Percentiles rank a stretch among this genome's conserved stretches.
These are phyloP conservation scores for Purpureocillium takamizusanense DNA, from an alignment of 2,329 filamentous ascomycete genomes.

Conservation along the genomic window DNA sequence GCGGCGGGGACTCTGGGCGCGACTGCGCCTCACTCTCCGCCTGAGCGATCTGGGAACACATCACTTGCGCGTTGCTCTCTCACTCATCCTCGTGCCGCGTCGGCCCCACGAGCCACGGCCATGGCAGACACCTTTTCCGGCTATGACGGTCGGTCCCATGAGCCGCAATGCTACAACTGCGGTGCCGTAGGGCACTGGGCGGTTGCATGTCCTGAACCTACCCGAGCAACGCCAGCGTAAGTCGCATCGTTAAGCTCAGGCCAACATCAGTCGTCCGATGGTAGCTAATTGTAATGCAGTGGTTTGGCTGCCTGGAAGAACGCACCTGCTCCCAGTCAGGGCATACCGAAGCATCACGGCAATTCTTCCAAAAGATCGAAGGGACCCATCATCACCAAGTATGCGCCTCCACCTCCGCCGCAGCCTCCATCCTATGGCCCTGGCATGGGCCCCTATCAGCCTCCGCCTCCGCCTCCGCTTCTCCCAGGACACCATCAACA, in stretches of 20 bases:
- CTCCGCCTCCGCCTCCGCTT: slow-evolving; percentile 15
- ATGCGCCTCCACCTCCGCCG: slow-evolving; percentile 17
- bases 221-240: slow-evolving; percentile 38
- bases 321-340: slow-evolving; percentile 16
- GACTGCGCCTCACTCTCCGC: no score
- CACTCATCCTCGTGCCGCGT: no score
- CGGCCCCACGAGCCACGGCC: slow-evolving; percentile 2
- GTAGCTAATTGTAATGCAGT: slow-evolving; percentile 12
- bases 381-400: slow-evolving; percentile 26
- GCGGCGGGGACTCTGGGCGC: no score
- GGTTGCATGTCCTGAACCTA: slow-evolving; percentile 42
- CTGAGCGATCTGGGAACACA: no score
- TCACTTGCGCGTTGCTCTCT: no score
- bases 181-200: slow-evolving; percentile 41
- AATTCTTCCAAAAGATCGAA: slow-evolving; percentile 21
- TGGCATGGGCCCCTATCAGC: slow-evolving; percentile 10
- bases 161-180: slow-evolving; percentile 44
- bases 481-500: slow-evolving; percentile 15
- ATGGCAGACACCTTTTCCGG: slow-evolving; percentile 21
- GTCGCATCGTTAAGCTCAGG: slow-evolving; percentile 8
- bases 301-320: slow-evolving; percentile 28
- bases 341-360: slow-evolving; percentile 18
- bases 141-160: slow-evolving; percentile 20
- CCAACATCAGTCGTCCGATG: neutral
- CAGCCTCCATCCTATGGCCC: slow-evolving; percentile 6